A percentile compares a stretch with the other conserved stretches of the same genome.
phyloP scores from a whole-genome alignment of 2,329 filamentous ascomycete genomes.

The Neodidymelliopsis sp. region DNA sequence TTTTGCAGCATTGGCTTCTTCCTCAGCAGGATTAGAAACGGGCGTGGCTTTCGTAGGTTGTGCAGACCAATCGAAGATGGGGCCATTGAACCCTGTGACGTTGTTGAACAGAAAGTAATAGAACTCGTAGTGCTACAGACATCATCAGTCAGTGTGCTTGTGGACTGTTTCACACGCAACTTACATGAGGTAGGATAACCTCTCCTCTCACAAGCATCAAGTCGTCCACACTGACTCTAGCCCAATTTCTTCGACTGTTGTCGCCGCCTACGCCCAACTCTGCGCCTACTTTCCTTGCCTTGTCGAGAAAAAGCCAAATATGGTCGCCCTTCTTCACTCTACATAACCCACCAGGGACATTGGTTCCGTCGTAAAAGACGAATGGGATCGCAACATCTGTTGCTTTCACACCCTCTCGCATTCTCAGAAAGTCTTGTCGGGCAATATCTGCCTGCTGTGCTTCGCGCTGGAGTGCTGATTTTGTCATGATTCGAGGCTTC shows the following conservation, averaged over 20 bases:
- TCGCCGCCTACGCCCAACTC: slow-evolving; percentile 75
- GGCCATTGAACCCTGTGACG: slow-evolving; percentile 74
- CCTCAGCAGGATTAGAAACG: slow-evolving; percentile 20
- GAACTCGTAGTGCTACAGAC: slow-evolving; percentile 86
- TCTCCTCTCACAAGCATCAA: slow-evolving; percentile 90
- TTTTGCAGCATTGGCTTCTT: slow-evolving; percentile 29
- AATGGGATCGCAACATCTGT: slow-evolving; percentile 93
- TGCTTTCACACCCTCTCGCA: slow-evolving; percentile 86
- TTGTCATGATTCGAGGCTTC: slow-evolving; percentile 77
- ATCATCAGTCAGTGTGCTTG: slow-evolving; percentile 19
- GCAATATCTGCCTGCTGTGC: slow-evolving; percentile 77
- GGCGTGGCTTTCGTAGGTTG: slow-evolving; percentile 55
- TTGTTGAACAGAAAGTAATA: slow-evolving; percentile 97
- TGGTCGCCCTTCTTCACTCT: slow-evolving; percentile 92
- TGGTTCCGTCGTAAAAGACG: slow-evolving; percentile 95
- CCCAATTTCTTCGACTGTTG: slow-evolving; percentile 82
- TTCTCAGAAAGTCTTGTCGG: slow-evolving; percentile 78
- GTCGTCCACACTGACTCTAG: slow-evolving; percentile 91
- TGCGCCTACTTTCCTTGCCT: slow-evolving; percentile 88
- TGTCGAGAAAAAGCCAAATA: slow-evolving; percentile 91
- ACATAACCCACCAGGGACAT: slow-evolving; percentile 83
- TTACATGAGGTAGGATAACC: slow-evolving; percentile 91
- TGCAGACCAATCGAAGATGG: slow-evolving; percentile 78
- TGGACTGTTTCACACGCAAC: slow-evolving; percentile 7
- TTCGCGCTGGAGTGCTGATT: slow-evolving; percentile 77